Conservation (phyloP, 2,329 filamentous ascomycete species). For the Dichotomopilus funicola region DNA sequence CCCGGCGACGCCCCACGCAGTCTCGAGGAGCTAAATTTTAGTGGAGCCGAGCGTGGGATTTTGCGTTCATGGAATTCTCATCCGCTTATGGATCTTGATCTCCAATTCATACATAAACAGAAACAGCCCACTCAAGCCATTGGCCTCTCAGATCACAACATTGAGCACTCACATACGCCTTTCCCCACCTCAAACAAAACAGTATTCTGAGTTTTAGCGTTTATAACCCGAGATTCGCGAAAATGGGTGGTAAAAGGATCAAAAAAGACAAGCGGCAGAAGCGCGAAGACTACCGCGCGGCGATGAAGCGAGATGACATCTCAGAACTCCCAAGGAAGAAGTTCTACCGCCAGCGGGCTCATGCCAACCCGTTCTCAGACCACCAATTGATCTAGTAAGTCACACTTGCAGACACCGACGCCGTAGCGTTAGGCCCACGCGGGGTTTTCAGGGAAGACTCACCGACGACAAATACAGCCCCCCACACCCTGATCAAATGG, state of each 20-base stretch:
- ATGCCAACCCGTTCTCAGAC: constrained; percentile 97
- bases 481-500: constrained; percentile 71
- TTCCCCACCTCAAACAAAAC: background rate
- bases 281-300: constrained; percentile 58
- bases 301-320: constrained; percentile 44
- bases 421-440: too few relatives aligned
- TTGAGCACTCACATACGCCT: background rate
- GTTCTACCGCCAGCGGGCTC: constrained; percentile 92
- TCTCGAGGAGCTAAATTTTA: background rate
- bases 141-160: background rate
- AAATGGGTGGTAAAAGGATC: constrained; percentile 35
- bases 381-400: constrained; percentile 72
- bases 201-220: too few relatives aligned
- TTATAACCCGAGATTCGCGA: background rate
- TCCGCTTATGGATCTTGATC: background rate
- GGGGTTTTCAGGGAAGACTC: background rate
- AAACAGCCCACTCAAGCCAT: background rate
- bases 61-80: background rate
- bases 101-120: too few relatives aligned
- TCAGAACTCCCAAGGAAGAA: constrained; percentile 80
- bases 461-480: constrained; percentile 50
- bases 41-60: background rate
- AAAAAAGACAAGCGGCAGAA: constrained; percentile 53
- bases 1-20: background rate
- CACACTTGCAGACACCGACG: background rate